Percentiles rank a stretch among this genome's conserved stretches.
Conservation (phyloP, 129 eudicot species). For the Scalesia atractyloides region DNA sequence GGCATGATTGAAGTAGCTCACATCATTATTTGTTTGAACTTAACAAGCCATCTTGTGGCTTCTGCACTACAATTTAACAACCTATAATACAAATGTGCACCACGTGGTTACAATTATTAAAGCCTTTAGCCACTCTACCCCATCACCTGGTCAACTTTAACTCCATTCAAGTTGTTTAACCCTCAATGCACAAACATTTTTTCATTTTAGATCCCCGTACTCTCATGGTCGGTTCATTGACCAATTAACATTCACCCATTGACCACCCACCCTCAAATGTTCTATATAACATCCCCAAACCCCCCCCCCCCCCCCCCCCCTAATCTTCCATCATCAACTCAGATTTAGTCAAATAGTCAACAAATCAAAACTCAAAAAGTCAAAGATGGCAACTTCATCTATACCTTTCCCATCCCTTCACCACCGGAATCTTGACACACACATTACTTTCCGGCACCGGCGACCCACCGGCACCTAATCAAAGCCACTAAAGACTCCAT, state of each 20-base stretch:
- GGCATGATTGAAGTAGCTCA: too few relatives aligned
- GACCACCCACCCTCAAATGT: too few relatives aligned
- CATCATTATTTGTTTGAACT: neutral
- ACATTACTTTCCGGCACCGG: conserved; percentile 7
- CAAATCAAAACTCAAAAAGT: neutral
- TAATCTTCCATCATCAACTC: conserved; percentile 4
- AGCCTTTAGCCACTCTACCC: neutral
- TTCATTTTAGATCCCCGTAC: neutral
- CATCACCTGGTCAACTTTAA: conserved; percentile 11
- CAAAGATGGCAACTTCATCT: conserved; percentile 34
- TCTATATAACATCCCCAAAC: conserved; percentile 25
- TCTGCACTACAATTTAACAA: neutral
- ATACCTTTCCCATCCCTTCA: conserved; percentile 26
- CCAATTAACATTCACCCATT: too few relatives aligned
- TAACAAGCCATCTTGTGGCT: conserved; percentile 11
- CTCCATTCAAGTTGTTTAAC: conserved; percentile 22
- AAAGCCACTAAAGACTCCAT: conserved; percentile 36
- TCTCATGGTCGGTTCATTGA: conserved; percentile 27
- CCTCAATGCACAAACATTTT: neutral
- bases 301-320: neutral
- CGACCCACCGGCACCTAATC: conserved; percentile 16
- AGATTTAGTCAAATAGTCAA: conserved; percentile 15
- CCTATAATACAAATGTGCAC: conserved; percentile 17
- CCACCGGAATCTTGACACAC: conserved; percentile 8
- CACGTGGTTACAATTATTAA: conserved; percentile 34